These are phyloP conservation scores for Arctostaphylos glauca DNA, from an alignment of 148 eudicot genomes.

Conservation along the genomic window DNA sequence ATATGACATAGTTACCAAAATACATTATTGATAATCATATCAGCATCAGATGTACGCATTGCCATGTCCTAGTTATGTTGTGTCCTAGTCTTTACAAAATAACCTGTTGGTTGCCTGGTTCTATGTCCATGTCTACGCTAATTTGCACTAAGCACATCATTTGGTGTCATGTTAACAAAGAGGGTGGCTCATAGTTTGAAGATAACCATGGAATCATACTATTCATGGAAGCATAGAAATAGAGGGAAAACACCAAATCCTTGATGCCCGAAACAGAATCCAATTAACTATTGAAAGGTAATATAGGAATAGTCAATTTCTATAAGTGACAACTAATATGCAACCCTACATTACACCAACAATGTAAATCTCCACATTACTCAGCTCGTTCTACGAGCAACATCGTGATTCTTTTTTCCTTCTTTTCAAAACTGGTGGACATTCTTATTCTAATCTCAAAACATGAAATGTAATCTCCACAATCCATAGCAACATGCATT, in stretches of 20 bases:
- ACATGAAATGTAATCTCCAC: not conserved
- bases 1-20: not conserved
- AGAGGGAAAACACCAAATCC: not conserved
- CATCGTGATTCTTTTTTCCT: not conserved
- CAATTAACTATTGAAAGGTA: not conserved
- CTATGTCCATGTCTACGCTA: not conserved
- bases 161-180: not conserved
- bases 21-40: not conserved
- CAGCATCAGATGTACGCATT: not conserved
- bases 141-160: conserved; percentile 1
- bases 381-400: not conserved
- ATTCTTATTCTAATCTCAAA: not conserved
- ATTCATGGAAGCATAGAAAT: not conserved
- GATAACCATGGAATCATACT: not conserved
- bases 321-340: not conserved
- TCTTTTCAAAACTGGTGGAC: not conserved
- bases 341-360: not conserved
- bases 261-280: not conserved
- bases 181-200: not conserved
- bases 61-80: not conserved
- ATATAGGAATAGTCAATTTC: not conserved
- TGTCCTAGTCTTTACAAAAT: not conserved
- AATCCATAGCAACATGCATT: not conserved
- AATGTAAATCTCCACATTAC: not conserved
- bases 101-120: not conserved